Evolutionary conservation across 768 basidiomycete genomes (phyloP).

Genomic region (Suillus occidentalis): DNA sequence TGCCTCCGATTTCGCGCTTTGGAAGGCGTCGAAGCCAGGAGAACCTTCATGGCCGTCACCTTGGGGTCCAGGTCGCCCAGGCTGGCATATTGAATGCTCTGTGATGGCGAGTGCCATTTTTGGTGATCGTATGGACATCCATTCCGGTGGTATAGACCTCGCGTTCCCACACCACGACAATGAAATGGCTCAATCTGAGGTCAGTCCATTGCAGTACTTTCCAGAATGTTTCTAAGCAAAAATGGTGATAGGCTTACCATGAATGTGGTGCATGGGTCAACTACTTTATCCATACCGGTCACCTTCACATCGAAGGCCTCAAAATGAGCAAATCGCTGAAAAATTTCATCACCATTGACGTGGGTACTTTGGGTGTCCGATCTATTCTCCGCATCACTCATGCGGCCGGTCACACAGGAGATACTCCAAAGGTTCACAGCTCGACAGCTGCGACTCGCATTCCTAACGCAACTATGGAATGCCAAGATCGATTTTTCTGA

Average conservation of each 20-base stretch:
- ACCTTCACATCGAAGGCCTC: slow-evolving; percentile 95
- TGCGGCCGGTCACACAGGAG: slow-evolving; percentile 53
- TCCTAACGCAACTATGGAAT: slow-evolving; percentile 90
- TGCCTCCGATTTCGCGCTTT: slow-evolving; percentile 93
- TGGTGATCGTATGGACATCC: slow-evolving; percentile 93
- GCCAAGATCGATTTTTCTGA: slow-evolving; percentile 94
- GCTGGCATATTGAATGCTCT: slow-evolving; percentile 99
- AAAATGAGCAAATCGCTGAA: slow-evolving; percentile 99
- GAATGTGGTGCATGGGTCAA: slow-evolving; percentile 94
- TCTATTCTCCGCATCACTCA: slow-evolving; percentile 9
- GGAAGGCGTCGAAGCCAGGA: slow-evolving; percentile 96
- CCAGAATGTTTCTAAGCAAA: slow-evolving; percentile 8
- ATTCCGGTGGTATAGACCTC: slow-evolving; percentile 95
- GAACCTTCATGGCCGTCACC: slow-evolving; percentile 96
- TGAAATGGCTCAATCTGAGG: slow-evolving; percentile 97
- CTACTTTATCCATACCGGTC: slow-evolving; percentile 98
- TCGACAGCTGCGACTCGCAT: slow-evolving; percentile 87
- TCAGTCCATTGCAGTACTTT: slow-evolving; percentile 28
- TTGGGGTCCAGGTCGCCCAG: slow-evolving; percentile 94
- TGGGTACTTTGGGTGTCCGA: slow-evolving; percentile 36
- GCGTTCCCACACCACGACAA: slow-evolving; percentile 99
- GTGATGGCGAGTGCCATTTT: slow-evolving; percentile 95
- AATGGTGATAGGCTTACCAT: slow-evolving; percentile 77
- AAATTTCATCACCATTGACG: slow-evolving; percentile 97
- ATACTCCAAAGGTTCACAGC: slow-evolving; percentile 81